Evolutionary conservation across 257 asterid genomes (phyloP), one percentile per base, ranked within the genome.

Genomic region (Solanum peruvianum): DNA sequence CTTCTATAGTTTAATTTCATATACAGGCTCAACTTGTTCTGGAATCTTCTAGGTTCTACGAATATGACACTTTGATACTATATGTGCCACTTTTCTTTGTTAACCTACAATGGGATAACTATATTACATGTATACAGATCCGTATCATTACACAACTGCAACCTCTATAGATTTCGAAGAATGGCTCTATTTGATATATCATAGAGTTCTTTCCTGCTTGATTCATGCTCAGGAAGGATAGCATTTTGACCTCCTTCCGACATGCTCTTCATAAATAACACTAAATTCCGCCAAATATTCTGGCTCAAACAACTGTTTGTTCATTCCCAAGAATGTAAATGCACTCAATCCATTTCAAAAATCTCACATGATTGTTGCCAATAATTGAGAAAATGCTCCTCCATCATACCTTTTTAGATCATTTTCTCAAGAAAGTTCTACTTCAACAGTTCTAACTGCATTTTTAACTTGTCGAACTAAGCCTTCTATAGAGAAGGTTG

Each of bases 381-480:
- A 52, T 69, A 95, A 96, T 84, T 94, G 98, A 20, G 93, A 88
- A 66, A 86, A 94, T 41, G 96, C 98, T 90, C 94, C 94, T 72
- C 81, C 89, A 58, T 96, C 98, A 35, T 96, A 95, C 90, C 98
- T 94, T 90, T 94, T 97, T 20, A 95, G 91, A 9, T 98, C 98
- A 91, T 96, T 96, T 88, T 96, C 99, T 89, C 99, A 98, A 31
- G 98, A 98, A 70, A 95, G 95, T 84, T 91, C 94, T 81, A 88
- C 80, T 86, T 88, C 88, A 14, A 98, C 95, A 75, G 92, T 86
- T 88, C 85, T 92, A n/a, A 98, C 89, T 39, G 98, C 99, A 88
- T 41, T 90, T 94, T 94, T 93, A 67, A 95, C 98, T 92, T 94
- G 99, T 88, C 90, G 89, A 76, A 96, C 98, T 58, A 96, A 92